These are phyloP conservation scores for Eruca vesicaria DNA, from an alignment of 441 rosid species.

Conservation along the genomic window DNA sequence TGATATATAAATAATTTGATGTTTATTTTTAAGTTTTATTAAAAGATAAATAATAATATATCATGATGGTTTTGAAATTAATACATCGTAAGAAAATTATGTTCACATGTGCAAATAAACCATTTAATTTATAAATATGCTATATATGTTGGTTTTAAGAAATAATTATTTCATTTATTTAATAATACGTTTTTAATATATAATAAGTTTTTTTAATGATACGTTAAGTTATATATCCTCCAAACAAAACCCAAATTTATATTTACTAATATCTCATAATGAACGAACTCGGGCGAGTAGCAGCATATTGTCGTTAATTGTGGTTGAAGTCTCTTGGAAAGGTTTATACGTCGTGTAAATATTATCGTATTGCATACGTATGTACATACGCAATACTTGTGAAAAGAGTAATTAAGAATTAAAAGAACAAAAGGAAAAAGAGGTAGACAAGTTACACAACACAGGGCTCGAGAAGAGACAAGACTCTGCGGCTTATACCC, in stretches of 20 bases:
- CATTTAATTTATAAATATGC: neutral
- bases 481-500: slow-evolving; percentile 31
- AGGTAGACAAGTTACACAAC: slow-evolving; percentile 28
- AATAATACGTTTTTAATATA: too few species aligned
- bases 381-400: neutral
- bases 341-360: neutral
- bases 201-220: neutral
- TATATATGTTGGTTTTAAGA: neutral
- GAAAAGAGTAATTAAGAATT: neutral
- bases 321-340: neutral
- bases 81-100: too few species aligned
- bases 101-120: too few species aligned
- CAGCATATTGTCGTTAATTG: neutral
- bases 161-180: neutral
- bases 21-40: too few species aligned
- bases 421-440: neutral
- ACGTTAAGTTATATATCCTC: neutral
- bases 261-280: neutral
- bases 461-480: slow-evolving; percentile 45
- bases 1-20: too few species aligned
- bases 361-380: too few species aligned
- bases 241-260: neutral
- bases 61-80: too few species aligned
- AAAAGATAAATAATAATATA: too few species aligned
- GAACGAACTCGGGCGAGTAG: neutral